Base-by-base conservation (phyloP, 148 eudicot species). In the Pouteria glomerata region DNA sequence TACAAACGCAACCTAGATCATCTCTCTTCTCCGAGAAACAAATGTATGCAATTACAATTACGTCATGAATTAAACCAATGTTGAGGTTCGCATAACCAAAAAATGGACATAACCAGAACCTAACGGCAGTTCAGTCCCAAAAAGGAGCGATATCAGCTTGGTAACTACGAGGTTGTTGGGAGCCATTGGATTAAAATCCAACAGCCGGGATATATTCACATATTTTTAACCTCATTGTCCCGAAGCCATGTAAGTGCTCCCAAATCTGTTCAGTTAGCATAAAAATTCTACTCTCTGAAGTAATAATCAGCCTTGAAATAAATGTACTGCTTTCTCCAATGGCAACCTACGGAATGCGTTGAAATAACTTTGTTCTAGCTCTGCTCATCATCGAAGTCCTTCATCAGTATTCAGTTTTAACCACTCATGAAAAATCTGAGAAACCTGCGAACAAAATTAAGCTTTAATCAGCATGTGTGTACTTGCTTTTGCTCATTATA, bases 371-470 rank as follows among this genome's bases (percentile, higher is more conserved):
- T 33, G 21, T 0, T 60, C 4, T 19, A 60, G 16, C 26, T 16
- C 16, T 70, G 73, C 41, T 57, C 27, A 10, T 30, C 21, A 15
- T 48, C 27, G 13, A 21, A 2, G 2, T 63, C 2, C 47, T 8
- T 27, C 59, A 29, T 69, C 56, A 39, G 23, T 12, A 45, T 47
- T 52, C 62, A 42, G 34, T 37, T 58, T 79, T 15, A 82, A 42
- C 78, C 72, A 53, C 73, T 58, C 75, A 76, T 23, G 63, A 72
- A 72, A 66, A 71, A 73, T 73, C 78, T 45, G 41, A 82, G 72
- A 42, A 69, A 67, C 80, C 82, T 82, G 76, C 68, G 69, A 63
- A 73, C 7, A 42, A 62, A 59, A 68, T 16, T 44, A 0, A 39
- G 70, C 70, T 33, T 45, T 62, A 2, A 67, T n/a, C 39, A 47